phyloP scores from a whole-genome alignment of 176 grass and related monocot species.

The bread wheat (Triticum aestivum) region DNA sequence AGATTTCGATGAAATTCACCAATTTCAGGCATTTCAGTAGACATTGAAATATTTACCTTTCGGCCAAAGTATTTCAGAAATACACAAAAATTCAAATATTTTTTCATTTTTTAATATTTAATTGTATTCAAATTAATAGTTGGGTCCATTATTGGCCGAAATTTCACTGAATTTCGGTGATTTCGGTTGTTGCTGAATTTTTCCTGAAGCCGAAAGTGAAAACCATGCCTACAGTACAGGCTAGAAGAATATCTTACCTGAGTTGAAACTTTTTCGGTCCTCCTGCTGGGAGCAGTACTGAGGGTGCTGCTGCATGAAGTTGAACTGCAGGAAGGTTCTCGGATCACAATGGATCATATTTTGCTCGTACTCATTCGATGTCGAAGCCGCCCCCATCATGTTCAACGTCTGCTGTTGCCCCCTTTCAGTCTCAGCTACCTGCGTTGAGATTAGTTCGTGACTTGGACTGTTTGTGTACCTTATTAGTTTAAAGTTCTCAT shows the following conservation, averaged over 20 bases:
- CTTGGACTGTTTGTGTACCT: neutral
- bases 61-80: no score
- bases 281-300: slow-evolving; percentile 56
- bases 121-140: no score
- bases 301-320: slow-evolving; percentile 66
- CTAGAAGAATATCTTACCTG: slow-evolving; percentile 39
- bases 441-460: neutral
- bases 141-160: no score
- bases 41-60: no score
- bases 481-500: neutral
- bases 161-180: no score
- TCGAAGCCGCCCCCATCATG: slow-evolving; percentile 52
- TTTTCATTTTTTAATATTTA: no score
- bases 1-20: no score
- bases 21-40: no score
- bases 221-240: neutral
- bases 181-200: no score
- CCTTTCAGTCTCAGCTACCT: slow-evolving; percentile 74
- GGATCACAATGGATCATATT: slow-evolving; percentile 60
- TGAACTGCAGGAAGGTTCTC: slow-evolving; percentile 72
- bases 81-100: no score
- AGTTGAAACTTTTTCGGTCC: slow-evolving; percentile 47
- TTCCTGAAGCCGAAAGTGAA: no score
- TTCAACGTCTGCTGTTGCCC: slow-evolving; percentile 69
- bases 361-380: slow-evolving; percentile 54